Conservation (phyloP, 352 stramenopile genomes). For the Elongisporangium undulatum region DNA sequence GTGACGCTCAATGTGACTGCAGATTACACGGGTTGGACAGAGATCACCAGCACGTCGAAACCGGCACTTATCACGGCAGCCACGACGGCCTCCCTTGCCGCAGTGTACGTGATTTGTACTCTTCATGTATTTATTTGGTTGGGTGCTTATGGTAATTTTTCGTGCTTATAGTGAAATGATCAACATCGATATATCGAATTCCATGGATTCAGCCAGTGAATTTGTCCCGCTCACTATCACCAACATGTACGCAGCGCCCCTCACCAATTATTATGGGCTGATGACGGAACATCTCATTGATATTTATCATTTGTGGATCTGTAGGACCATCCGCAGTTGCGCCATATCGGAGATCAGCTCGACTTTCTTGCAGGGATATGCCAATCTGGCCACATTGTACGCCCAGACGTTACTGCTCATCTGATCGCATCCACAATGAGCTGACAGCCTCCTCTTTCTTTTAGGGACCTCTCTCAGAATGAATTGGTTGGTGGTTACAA, state of each 20-base stretch:
- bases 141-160: neutral
- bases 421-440: neutral
- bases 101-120: conserved; percentile 19
- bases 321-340: conserved; percentile 28
- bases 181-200: conserved; percentile 33
- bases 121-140: neutral
- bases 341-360: conserved; percentile 36
- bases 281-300: neutral
- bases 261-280: neutral
- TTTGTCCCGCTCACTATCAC: conserved; percentile 39
- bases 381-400: conserved; percentile 35
- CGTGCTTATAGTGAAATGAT: conserved; percentile 5
- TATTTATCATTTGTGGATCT: neutral
- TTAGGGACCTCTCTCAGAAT: conserved; percentile 40
- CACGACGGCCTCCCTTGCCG: conserved; percentile 24
- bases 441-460: neutral
- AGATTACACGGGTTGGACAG: conserved; percentile 32
- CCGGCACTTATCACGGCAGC: conserved; percentile 31
- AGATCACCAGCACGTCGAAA: conserved; percentile 24
- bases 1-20: conserved; percentile 35
- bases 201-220: conserved; percentile 24
- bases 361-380: conserved; percentile 37
- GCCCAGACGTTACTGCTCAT: neutral
- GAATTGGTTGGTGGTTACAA: conserved; percentile 37
- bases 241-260: conserved; percentile 24